Conservation (phyloP, 345 rosid genomes). For the Moricandia moricandioides region DNA sequence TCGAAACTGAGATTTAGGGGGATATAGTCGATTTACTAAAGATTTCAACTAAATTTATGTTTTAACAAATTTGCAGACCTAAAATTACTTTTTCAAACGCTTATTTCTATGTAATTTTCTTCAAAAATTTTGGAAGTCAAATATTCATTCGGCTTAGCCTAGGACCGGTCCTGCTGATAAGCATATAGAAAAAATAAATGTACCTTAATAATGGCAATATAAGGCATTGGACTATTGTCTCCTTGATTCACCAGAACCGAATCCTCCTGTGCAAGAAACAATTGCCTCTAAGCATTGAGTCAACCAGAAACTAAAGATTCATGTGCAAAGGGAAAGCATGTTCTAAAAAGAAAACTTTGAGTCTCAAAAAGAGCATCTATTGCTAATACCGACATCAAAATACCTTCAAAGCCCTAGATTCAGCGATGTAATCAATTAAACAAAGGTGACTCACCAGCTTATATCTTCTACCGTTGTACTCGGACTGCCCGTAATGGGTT, state of each 20-base stretch:
- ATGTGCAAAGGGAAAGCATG: not conserved
- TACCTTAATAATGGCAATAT: not conserved
- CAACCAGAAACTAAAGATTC: conserved; percentile 4
- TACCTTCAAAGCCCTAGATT: not conserved
- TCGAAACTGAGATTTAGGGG: no score
- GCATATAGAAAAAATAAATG: not conserved
- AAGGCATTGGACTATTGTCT: not conserved
- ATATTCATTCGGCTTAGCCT: no score
- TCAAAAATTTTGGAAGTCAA: no score
- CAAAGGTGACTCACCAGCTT: conserved; percentile 61
- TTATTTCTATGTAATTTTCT: no score
- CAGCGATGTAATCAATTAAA: not conserved
- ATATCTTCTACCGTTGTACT: conserved; percentile 67
- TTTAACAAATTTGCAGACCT: no score
- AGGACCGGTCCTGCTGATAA: not conserved
- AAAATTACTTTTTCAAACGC: no score
- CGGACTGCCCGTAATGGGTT: conserved; percentile 63
- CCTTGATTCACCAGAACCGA: not conserved
- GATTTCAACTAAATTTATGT: no score
- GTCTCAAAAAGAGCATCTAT: not conserved
- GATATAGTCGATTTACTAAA: no score
- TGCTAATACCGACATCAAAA: not conserved
- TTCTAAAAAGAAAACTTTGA: not conserved
- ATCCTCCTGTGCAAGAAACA: not conserved
- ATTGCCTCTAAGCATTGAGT: not conserved